Evolutionary conservation across 148 eudicot genomes (phyloP).

Genomic region (Rhododendron ferrugineum): DNA sequence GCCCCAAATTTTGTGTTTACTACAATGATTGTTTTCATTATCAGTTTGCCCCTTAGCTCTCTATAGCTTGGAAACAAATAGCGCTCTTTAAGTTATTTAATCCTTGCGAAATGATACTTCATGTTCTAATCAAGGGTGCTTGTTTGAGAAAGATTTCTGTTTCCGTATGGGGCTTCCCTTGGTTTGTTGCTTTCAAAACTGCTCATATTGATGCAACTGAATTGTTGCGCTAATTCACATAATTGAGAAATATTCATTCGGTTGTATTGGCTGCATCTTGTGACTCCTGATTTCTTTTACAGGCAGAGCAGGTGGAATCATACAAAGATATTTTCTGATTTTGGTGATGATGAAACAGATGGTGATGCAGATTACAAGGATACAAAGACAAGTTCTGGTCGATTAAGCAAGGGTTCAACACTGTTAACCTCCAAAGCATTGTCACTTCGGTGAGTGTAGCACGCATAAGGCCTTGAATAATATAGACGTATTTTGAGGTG

Average conservation of each 20-base stretch:
- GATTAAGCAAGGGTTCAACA: constrained; percentile 43
- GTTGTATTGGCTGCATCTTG: background rate
- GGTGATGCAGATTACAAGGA: constrained; percentile 56
- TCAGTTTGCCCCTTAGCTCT: background rate
- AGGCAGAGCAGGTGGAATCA: constrained; percentile 92
- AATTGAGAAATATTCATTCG: background rate
- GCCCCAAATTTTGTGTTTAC: background rate
- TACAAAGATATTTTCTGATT: constrained; percentile 84
- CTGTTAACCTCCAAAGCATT: constrained; percentile 45
- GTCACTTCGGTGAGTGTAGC: constrained; percentile 46
- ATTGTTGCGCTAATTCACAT: background rate
- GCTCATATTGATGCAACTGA: background rate
- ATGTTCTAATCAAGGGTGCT: background rate
- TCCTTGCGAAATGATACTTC: background rate
- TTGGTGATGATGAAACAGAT: constrained; percentile 45
- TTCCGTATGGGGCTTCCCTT: background rate
- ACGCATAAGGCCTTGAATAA: background rate
- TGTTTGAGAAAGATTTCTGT: background rate
- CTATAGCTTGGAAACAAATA: background rate
- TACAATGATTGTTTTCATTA: background rate
- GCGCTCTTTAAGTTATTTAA: background rate
- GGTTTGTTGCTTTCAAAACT: background rate
- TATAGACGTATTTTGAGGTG: background rate
- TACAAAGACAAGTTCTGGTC: constrained; percentile 43
- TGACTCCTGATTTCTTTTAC: constrained; percentile 18